Percentiles rank a stretch among this genome's conserved stretches.
Evolutionary conservation across 164 flowering plant genomes (phyloP).

Genomic region (Chloranthus sessilifolius): DNA sequence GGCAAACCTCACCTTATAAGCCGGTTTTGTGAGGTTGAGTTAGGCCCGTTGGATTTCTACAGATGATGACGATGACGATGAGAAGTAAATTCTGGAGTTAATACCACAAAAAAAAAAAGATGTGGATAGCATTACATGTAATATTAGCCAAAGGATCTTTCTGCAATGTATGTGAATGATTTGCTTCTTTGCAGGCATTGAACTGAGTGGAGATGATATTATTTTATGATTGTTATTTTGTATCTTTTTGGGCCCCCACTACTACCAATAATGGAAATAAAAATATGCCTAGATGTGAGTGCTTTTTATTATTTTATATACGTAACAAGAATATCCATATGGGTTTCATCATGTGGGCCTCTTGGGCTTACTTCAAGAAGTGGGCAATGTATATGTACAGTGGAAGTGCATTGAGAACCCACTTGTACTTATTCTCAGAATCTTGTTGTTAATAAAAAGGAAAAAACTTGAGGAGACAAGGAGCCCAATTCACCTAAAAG

Average conservation of each 20-base stretch:
- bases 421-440: slow-evolving; percentile 18
- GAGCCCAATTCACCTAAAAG: slow-evolving; percentile 1
- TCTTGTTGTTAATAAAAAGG: slow-evolving; percentile 5
- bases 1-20: no score
- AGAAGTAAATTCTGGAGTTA: no score
- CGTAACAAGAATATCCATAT: slow-evolving; percentile 23
- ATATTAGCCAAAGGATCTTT: not conserved
- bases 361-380: slow-evolving; percentile 10
- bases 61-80: no score
- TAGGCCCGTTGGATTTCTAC: no score
- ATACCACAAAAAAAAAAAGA: no score
- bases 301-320: slow-evolving; percentile 17
- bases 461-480: not conserved
- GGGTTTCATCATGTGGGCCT: slow-evolving; percentile 28
- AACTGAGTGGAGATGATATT: slow-evolving; percentile 18
- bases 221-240: slow-evolving; percentile 1
- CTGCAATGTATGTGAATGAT: slow-evolving; percentile 10
- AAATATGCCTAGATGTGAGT: slow-evolving; percentile 16
- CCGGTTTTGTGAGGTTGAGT: no score
- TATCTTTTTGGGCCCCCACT: slow-evolving; percentile 15
- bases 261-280: slow-evolving; percentile 26
- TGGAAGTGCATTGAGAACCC: slow-evolving; percentile 27
- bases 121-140: no score
- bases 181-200: slow-evolving; percentile 16
- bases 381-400: slow-evolving; percentile 25